These are phyloP conservation scores for Ormosia semicastrata DNA, from an alignment of 306 rosid species.

Conservation along the genomic window DNA sequence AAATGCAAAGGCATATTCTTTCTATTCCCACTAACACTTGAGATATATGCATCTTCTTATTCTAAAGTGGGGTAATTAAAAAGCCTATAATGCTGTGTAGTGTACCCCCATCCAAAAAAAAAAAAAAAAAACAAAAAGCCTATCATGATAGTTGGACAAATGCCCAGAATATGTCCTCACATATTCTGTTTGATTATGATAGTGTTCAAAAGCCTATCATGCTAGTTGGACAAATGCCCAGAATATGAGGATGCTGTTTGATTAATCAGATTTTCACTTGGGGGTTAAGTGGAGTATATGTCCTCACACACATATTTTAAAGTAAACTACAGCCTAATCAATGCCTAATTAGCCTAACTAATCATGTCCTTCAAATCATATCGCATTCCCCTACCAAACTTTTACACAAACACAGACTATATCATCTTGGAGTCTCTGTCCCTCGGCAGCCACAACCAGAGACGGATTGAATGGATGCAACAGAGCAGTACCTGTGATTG, in stretches of 20 bases:
- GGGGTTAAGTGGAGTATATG: not conserved
- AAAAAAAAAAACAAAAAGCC: not conserved
- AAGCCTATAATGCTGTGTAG: not conserved
- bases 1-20: conserved; percentile 22
- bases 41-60: not conserved
- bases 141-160: not conserved
- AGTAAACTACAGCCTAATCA: not conserved
- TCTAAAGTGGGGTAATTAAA: not conserved
- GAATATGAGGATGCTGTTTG: not conserved
- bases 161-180: too few relatives aligned
- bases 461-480: not conserved
- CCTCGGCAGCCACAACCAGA: not conserved
- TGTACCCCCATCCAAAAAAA: not conserved
- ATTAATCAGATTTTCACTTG: conserved; percentile 7
- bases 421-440: not conserved
- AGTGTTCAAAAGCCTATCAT: not conserved
- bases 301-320: conserved; percentile 2
- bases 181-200: too few relatives aligned
- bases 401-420: too few relatives aligned
- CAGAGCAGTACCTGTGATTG: conserved; percentile 18
- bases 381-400: not conserved
- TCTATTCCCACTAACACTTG: not conserved
- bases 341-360: not conserved
- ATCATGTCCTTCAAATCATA: conserved; percentile 9
- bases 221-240: not conserved